Evolutionary conservation across 2,329 filamentous ascomycete species (phyloP).

Genomic region (Simplicillium sp.): DNA sequence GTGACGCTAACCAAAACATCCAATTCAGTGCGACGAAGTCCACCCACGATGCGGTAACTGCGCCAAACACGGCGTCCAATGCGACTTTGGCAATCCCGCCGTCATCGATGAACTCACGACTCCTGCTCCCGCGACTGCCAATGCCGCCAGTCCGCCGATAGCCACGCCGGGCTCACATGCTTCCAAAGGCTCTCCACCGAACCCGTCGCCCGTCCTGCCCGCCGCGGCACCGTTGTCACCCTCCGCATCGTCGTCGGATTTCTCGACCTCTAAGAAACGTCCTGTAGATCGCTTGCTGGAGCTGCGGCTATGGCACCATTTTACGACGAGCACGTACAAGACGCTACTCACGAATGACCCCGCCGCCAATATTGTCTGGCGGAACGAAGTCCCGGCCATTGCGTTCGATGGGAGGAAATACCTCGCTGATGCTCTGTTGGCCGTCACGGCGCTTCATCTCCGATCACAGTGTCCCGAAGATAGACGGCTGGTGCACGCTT

Average conservation of each 20-base stretch:
- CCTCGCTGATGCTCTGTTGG: constrained; percentile 54
- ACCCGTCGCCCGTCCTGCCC: constrained; percentile 1
- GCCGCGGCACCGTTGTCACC: constrained; percentile 10
- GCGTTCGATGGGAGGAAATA: constrained; percentile 51
- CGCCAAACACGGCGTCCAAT: constrained; percentile 55
- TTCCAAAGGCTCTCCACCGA: constrained; percentile 9
- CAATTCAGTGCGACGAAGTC: constrained; percentile 50
- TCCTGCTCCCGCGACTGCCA: constrained; percentile 21
- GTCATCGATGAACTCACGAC: constrained; percentile 33
- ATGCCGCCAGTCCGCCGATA: constrained; percentile 11
- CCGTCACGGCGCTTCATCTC: constrained; percentile 54
- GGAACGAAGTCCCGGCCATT: constrained; percentile 47
- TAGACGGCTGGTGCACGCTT: constrained; percentile 49
- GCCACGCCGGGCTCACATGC: constrained; percentile 11
- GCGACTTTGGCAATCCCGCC: constrained; percentile 51
- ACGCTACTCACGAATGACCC: constrained; percentile 47
- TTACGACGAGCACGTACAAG: constrained; percentile 49
- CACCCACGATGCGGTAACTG: constrained; percentile 59
- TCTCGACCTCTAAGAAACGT: constrained; percentile 5
- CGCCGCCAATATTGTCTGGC: constrained; percentile 47
- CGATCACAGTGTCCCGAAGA: constrained; percentile 48
- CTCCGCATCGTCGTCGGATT: constrained; percentile 9
- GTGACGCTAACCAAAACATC: neutral
- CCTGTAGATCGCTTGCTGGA: constrained; percentile 36
- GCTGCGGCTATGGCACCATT: constrained; percentile 55